A percentile compares a stretch with the other conserved stretches of the same genome.
phyloP scores from a whole-genome alignment of 1,139 yeast genomes.

The Magnusiomyces tetraspermus region DNA sequence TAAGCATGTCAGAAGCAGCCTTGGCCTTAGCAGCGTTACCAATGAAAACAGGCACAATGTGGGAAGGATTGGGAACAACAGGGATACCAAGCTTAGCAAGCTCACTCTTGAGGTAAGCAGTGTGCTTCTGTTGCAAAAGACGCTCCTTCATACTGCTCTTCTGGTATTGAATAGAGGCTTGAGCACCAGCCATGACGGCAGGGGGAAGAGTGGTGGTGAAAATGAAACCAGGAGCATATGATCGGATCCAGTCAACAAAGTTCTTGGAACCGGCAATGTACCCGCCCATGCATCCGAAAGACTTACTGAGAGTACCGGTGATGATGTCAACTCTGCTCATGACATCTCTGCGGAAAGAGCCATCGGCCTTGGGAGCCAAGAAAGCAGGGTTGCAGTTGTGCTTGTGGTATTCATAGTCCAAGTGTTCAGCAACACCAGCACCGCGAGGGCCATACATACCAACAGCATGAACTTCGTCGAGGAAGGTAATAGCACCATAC shows the following conservation, averaged over 20 bases:
- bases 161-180: constrained; percentile 77
- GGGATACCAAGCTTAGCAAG: constrained; percentile 73
- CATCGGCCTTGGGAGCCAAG: constrained; percentile 33
- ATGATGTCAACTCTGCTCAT: constrained; percentile 91
- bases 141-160: constrained; percentile 70
- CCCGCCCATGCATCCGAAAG: constrained; percentile 96
- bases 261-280: constrained; percentile 82
- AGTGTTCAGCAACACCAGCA: constrained; percentile 98
- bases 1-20: constrained; percentile 77
- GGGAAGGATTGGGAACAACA: constrained; percentile 95
- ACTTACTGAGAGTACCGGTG: constrained; percentile 95
- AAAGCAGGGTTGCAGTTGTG: constrained; percentile 42
- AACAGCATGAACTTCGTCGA: constrained; percentile 98
- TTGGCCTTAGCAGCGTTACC: constrained; percentile 94
- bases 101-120: constrained; percentile 71
- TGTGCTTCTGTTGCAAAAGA: constrained; percentile 74
- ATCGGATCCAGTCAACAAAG: constrained; percentile 89
- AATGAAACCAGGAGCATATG: constrained; percentile 94
- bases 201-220: constrained; percentile 97
- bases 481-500: constrained; percentile 91
- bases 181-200: constrained; percentile 93
- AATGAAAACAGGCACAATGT: constrained; percentile 87
- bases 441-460: constrained; percentile 99
- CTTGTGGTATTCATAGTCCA: constrained; percentile 73
- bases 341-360: constrained; percentile 40